These are phyloP conservation scores for Cytospora mali DNA, from an alignment of 2,329 filamentous ascomycete genomes.

Conservation along the genomic window DNA sequence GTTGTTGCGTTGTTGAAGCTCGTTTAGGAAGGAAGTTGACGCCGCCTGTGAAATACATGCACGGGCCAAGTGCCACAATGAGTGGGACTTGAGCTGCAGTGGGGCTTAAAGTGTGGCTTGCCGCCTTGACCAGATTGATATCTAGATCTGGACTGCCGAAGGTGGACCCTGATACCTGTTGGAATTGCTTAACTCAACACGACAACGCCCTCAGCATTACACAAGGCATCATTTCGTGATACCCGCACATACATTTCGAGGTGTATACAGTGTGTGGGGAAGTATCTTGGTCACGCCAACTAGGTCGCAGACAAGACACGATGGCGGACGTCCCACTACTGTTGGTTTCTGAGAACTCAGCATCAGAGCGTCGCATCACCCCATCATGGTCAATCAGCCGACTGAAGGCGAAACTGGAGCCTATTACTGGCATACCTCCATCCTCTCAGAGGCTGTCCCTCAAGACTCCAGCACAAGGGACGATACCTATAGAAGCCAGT, in stretches of 20 bases:
- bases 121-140: neutral
- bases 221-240: neutral
- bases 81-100: neutral
- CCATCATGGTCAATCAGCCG: slow-evolving; percentile 88
- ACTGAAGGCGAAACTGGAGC: slow-evolving; percentile 85
- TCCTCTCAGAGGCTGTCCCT: slow-evolving; percentile 75
- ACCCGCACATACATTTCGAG: neutral
- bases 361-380: slow-evolving; percentile 87
- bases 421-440: slow-evolving; percentile 89
- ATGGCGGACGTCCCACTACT: slow-evolving; percentile 76
- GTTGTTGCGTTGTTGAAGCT: neutral
- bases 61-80: neutral
- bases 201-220: neutral
- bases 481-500: slow-evolving; percentile 66
- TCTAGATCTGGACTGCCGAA: neutral
- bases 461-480: slow-evolving; percentile 63
- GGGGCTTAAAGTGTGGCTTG: neutral
- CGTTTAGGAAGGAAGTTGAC: neutral
- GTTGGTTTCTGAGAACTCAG: slow-evolving; percentile 74
- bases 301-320: slow-evolving; percentile 34
- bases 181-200: neutral
- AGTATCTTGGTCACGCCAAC: neutral
- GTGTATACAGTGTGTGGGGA: neutral
- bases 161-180: neutral
- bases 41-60: neutral